A percentile compares a stretch with the other conserved stretches of the same genome.
Evolutionary conservation across 805 yeast genomes (phyloP).

Genomic region (Pichia kluyveri): DNA sequence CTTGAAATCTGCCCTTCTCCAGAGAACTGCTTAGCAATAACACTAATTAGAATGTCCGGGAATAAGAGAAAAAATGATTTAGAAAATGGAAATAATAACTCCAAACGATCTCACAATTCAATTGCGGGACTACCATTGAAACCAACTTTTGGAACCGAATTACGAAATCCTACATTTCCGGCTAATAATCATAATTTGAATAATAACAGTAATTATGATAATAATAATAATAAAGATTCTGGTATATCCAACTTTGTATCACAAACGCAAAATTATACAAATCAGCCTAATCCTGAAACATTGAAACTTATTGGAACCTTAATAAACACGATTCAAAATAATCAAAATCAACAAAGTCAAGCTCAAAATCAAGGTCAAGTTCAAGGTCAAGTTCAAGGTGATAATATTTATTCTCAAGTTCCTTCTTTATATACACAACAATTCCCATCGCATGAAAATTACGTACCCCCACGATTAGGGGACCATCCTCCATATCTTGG

Average conservation of each 20-base stretch:
- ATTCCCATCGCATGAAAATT: no score
- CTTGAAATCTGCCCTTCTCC: no score
- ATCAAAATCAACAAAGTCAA: background rate
- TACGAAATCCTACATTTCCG: background rate
- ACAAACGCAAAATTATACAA: no score
- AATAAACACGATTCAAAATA: background rate
- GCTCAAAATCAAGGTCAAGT: background rate
- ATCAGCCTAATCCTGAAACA: constrained; percentile 2
- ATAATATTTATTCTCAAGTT: no score
- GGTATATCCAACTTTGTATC: no score
- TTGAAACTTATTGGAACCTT: constrained; percentile 1
- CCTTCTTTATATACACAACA: no score
- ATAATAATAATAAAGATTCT: background rate
- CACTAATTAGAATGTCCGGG: background rate
- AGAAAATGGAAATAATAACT: no score
- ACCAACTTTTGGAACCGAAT: background rate
- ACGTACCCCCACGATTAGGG: no score
- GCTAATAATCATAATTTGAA: background rate
- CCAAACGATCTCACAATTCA: background rate
- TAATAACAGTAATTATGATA: background rate
- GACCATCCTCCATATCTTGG: no score
- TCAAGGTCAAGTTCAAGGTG: background rate
- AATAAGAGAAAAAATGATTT: background rate
- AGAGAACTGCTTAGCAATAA: no score
- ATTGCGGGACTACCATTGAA: constrained; percentile 4